Base-by-base conservation (phyloP, 768 basidiomycete genomes). In the Russula foetens region DNA sequence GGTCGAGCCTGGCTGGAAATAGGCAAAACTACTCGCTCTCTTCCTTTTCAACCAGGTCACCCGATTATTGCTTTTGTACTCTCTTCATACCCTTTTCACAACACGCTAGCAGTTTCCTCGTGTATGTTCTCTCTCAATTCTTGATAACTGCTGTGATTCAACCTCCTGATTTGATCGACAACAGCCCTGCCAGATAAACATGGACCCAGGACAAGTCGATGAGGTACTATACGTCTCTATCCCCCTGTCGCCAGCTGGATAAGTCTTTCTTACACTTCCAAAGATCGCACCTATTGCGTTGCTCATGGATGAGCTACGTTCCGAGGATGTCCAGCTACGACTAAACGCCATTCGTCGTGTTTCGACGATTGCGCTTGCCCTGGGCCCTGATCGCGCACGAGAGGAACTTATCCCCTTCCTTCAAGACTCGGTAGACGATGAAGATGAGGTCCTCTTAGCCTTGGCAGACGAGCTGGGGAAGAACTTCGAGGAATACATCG, bases 351-450 rank as follows among this genome's bases (percentile, higher is more conserved):
- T 99, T 65, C 93, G 94, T 74, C 91, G 95, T 74, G 84, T 99
- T 69, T 93, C 94, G 53, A 99, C 97, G 50, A 99, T 99, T 75
- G 96, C 96, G 6, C 83, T 99, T 63, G 97, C 97, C 19, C 81
- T 99, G 53, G 96, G 97, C 7, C 85, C 93, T 45, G 90, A 95
- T 78, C 90, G 97, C 67, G 91, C 95, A 26, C 84, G 96, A 64
- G 90, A 93, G 57, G 97, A 99, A 72, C 83, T 99, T 67, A 83
- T 99, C 63, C 92, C 94, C 1, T 99, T 99, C 78, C 83, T 99
- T 56, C 92, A 94, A 76, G 96, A 99, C 70, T 95, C 93, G n/a
- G 86, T 99, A 66, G 97, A 99, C 73, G 97, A 99, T 69, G 97
- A 99, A 75, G 97, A 99, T 73, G 97, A 99, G 70, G 95, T 99